Percentiles rank a stretch among this genome's conserved stretches.
phyloP scores from a whole-genome alignment of 306 rosid genomes.

The Pterocarpus macrocarpus region DNA sequence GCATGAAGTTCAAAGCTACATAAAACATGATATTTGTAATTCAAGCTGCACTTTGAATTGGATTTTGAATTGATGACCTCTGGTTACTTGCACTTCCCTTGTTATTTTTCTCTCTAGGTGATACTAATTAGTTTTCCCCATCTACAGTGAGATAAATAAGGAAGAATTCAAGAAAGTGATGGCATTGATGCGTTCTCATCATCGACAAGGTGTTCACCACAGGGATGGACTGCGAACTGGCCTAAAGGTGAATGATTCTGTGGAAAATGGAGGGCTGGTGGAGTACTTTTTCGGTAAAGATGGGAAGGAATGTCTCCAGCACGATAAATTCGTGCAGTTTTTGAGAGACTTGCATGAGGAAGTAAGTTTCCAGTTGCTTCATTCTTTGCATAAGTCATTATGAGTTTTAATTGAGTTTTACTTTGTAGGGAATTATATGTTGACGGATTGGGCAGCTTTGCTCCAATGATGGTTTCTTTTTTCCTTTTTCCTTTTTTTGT shows the following conservation, averaged over 20 bases:
- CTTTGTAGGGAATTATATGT: constrained; percentile 25
- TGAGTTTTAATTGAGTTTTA: constrained; percentile 32
- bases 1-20: constrained; percentile 24
- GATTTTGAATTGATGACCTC: background rate
- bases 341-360: constrained; percentile 71
- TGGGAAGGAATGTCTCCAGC: constrained; percentile 66
- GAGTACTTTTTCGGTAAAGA: constrained; percentile 86
- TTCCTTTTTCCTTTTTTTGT: background rate
- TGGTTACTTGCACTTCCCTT: constrained; percentile 28
- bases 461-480: constrained; percentile 34
- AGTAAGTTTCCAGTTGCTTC: constrained; percentile 55
- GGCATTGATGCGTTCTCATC: constrained; percentile 88
- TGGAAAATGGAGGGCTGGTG: constrained; percentile 89
- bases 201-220: constrained; percentile 80
- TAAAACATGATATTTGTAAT: constrained; percentile 10
- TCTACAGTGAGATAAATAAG: constrained; percentile 71
- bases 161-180: constrained; percentile 96
- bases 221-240: constrained; percentile 75
- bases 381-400: constrained; percentile 16
- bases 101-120: constrained; percentile 8
- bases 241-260: constrained; percentile 65
- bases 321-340: constrained; percentile 76
- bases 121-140: constrained; percentile 16
- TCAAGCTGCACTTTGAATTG: constrained; percentile 32
- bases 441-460: constrained; percentile 30